Conservation (phyloP, 208 protist species). For the Crithidia acanthocephali region DNA sequence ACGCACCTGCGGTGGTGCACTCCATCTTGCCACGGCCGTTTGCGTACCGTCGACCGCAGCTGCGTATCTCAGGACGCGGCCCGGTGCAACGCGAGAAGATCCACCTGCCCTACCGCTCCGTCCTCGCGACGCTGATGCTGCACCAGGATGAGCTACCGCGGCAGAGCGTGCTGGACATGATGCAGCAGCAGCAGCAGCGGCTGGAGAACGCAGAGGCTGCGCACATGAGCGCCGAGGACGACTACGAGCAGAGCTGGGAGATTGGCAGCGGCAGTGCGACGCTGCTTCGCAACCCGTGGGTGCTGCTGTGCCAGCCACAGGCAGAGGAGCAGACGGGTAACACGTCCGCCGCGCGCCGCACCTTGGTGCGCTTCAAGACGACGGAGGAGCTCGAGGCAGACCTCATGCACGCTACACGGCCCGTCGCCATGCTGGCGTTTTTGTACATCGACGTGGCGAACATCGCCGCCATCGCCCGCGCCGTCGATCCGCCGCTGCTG, state of each 20-base stretch:
- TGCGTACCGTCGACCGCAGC: constrained; percentile 65
- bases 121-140: constrained; percentile 44
- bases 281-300: constrained; percentile 65
- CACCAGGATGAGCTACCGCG: constrained; percentile 44
- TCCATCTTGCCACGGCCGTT: constrained; percentile 79
- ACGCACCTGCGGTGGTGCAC: constrained; percentile 67
- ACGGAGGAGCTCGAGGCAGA: constrained; percentile 31
- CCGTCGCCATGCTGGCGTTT: constrained; percentile 41
- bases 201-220: constrained; percentile 63
- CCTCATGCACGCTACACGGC: constrained; percentile 23
- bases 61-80: constrained; percentile 17
- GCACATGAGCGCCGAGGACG: constrained; percentile 66
- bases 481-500: constrained; percentile 32
- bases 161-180: constrained; percentile 60
- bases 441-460: constrained; percentile 61
- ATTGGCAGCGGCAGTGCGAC: constrained; percentile 1
- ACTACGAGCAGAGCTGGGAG: constrained; percentile 34
- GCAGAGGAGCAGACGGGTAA: constrained; percentile 21
- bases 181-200: constrained; percentile 59
- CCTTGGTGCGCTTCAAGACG: constrained; percentile 28
- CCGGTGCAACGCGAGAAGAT: constrained; percentile 20
- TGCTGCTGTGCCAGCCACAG: constrained; percentile 43
- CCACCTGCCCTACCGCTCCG: constrained; percentile 35
- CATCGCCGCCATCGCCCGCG: constrained; percentile 26
- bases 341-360: constrained; percentile 9